These are phyloP conservation scores for Corylus heterophylla DNA, from an alignment of 306 rosid species.

Conservation along the genomic window DNA sequence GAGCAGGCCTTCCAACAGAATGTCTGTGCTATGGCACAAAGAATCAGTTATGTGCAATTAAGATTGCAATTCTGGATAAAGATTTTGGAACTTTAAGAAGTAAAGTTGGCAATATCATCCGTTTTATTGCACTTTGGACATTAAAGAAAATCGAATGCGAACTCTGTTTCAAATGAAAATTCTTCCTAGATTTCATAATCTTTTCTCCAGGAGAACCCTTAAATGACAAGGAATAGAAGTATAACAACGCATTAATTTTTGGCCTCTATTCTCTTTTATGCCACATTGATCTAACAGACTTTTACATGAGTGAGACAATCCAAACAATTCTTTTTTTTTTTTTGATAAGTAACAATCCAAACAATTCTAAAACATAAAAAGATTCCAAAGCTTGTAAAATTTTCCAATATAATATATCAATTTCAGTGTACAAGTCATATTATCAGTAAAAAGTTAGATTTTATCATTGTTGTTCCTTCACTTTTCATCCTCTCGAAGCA, in stretches of 20 bases:
- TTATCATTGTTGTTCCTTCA: background rate
- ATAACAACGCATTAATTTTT: background rate
- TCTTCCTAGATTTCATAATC: background rate
- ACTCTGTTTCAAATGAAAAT: background rate
- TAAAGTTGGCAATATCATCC: background rate
- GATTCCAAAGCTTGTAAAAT: background rate
- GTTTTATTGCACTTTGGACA: background rate
- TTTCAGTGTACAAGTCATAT: background rate
- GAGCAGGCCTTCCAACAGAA: slow-evolving; percentile 98
- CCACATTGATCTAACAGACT: slow-evolving; percentile 5
- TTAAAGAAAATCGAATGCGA: background rate
- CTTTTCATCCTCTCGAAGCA: background rate
- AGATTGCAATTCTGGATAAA: slow-evolving; percentile 31
- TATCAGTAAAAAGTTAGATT: background rate
- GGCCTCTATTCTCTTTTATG: background rate
- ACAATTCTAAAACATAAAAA: background rate
- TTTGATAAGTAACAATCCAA: background rate
- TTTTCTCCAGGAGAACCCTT: background rate
- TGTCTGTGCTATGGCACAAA: slow-evolving; percentile 82
- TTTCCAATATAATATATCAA: background rate
- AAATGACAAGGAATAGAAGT: background rate
- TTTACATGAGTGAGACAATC: no score
- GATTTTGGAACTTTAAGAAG: background rate
- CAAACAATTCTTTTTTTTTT: background rate
- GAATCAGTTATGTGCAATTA: slow-evolving; percentile 40